A percentile compares a stretch with the other conserved stretches of the same genome.
These are phyloP conservation scores for Pythium guiyangense DNA, from an alignment of 352 stramenopile genomes.

Conservation along the genomic window DNA sequence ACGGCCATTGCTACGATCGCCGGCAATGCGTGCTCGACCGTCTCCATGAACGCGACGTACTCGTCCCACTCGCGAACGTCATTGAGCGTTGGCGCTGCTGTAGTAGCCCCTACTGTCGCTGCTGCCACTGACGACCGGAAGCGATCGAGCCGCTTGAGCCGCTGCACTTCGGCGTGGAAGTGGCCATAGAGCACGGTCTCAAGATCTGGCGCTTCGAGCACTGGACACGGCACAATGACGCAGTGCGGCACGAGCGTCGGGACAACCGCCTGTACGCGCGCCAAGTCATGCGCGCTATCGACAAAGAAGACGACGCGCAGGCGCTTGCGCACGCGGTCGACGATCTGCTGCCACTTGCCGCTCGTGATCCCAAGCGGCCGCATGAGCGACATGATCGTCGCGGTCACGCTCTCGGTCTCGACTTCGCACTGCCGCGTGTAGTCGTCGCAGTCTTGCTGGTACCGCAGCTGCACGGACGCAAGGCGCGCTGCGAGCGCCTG, in stretches of 20 bases:
- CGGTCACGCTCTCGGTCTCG: slow-evolving; percentile 63
- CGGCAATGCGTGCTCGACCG: slow-evolving; percentile 20
- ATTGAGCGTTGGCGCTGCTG: neutral
- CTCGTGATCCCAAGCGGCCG: slow-evolving; percentile 62
- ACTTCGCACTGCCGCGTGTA: slow-evolving; percentile 51
- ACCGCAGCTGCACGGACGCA: slow-evolving; percentile 35
- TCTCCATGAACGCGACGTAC: slow-evolving; percentile 17
- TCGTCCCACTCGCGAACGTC: slow-evolving; percentile 6
- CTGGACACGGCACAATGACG: slow-evolving; percentile 23
- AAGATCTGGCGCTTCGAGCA: slow-evolving; percentile 21
- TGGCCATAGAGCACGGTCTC: slow-evolving; percentile 33
- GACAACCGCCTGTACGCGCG: neutral
- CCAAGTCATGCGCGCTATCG: slow-evolving; percentile 18
- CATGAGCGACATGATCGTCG: slow-evolving; percentile 75
- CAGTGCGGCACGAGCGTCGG: slow-evolving; percentile 33
- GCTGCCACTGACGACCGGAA: neutral
- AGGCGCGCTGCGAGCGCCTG: slow-evolving; percentile 20
- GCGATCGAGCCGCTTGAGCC: slow-evolving; percentile 7
- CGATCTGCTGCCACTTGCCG: slow-evolving; percentile 62
- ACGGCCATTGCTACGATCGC: slow-evolving; percentile 15
- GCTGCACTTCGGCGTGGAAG: slow-evolving; percentile 39
- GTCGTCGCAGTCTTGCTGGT: slow-evolving; percentile 64
- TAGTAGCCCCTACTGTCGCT: neutral
- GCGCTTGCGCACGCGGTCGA: slow-evolving; percentile 45
- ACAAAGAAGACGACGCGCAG: slow-evolving; percentile 45